Evolutionary conservation across 805 yeast genomes (phyloP).

Genomic region (Candida tibetensis): DNA sequence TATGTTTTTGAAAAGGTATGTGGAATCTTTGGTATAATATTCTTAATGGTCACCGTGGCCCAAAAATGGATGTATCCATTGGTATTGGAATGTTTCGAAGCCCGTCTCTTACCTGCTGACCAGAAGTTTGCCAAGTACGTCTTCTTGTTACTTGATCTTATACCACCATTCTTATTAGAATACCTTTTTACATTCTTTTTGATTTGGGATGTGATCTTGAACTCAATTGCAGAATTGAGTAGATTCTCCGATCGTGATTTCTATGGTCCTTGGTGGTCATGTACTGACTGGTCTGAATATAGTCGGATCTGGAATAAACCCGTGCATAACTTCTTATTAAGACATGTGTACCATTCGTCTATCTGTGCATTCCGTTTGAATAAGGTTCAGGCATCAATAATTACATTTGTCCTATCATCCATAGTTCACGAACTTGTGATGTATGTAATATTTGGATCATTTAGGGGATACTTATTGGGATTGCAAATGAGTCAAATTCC

Average conservation of each 20-base stretch:
- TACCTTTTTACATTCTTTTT: constrained; percentile 79
- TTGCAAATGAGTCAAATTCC: constrained; percentile 91
- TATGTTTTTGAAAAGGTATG: constrained; percentile 66
- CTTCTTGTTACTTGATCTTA: constrained; percentile 61
- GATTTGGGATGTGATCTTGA: constrained; percentile 94
- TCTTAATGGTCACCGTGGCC: constrained; percentile 76
- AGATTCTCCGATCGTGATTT: constrained; percentile 86
- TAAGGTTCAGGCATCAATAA: constrained; percentile 65
- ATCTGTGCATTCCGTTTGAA: constrained; percentile 70
- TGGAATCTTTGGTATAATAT: constrained; percentile 86
- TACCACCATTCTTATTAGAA: constrained; percentile 75
- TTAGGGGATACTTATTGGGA: constrained; percentile 75
- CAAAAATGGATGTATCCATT: constrained; percentile 74
- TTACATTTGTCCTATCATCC: constrained; percentile 78
- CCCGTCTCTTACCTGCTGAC: constrained; percentile 47
- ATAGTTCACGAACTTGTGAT: constrained; percentile 87
- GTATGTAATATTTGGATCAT: constrained; percentile 77
- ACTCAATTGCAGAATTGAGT: constrained; percentile 85
- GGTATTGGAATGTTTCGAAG: constrained; percentile 55
- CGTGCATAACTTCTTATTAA: constrained; percentile 80
- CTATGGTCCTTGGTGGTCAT: constrained; percentile 98
- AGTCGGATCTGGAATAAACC: constrained; percentile 94
- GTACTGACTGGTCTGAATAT: constrained; percentile 89
- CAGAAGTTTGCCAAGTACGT: constrained; percentile 51
- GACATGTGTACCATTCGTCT: constrained; percentile 93